Evolutionary conservation across 2,329 filamentous ascomycete species (phyloP).

Genomic region (Uncinocarpus reesii): DNA sequence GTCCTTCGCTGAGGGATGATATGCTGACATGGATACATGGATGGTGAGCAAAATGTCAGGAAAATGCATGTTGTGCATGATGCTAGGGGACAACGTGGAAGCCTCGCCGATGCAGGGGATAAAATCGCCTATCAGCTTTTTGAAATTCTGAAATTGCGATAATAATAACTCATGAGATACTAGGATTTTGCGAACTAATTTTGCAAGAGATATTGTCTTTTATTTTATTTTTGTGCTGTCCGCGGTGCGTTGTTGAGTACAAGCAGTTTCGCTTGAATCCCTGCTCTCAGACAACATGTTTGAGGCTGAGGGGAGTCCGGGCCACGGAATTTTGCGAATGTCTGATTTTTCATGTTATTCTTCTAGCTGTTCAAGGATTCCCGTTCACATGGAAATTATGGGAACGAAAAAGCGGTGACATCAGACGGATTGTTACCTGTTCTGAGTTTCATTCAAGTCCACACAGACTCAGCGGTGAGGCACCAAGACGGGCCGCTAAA

Average conservation of each 20-base stretch:
- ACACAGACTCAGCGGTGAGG: neutral
- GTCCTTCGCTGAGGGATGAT: too few relatives aligned
- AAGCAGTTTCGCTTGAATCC: neutral
- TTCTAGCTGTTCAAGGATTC: neutral
- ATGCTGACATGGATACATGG: neutral
- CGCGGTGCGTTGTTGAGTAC: neutral
- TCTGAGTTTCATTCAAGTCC: neutral
- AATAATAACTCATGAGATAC: neutral
- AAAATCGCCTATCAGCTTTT: neutral
- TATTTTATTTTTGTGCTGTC: neutral
- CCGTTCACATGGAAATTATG: neutral
- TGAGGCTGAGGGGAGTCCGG: slow-evolving; percentile 1
- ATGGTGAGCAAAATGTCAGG: neutral
- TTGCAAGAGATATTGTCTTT: neutral
- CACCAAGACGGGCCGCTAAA: too few relatives aligned
- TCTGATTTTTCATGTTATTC: too few relatives aligned
- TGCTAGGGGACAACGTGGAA: slow-evolving; percentile 6
- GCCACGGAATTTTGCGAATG: neutral
- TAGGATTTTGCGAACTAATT: neutral
- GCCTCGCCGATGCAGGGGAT: neutral
- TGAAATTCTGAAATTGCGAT: neutral
- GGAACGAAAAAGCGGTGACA: neutral
- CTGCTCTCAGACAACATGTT: slow-evolving; percentile 1
- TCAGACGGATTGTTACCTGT: neutral
- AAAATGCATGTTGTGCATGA: slow-evolving; percentile 1